Evolutionary conservation across 768 basidiomycete species (phyloP).

Genomic region (Phylloporus sp.): DNA sequence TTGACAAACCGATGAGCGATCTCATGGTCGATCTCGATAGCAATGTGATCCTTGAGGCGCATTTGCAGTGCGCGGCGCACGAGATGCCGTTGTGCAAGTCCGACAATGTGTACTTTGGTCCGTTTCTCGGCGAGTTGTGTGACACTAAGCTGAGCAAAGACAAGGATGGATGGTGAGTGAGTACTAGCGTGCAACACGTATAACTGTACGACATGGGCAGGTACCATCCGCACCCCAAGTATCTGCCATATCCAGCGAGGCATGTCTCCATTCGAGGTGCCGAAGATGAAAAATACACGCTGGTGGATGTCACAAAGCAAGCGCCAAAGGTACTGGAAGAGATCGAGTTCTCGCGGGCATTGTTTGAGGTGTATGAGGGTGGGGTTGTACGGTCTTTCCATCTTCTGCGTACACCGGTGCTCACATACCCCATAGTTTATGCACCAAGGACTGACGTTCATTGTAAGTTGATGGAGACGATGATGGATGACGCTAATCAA

Average conservation of each 20-base stretch:
- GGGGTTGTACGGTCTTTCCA: conserved; percentile 55
- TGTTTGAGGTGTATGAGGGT: conserved; percentile 90
- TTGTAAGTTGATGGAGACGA: conserved; percentile 43
- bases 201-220: conserved; percentile 34
- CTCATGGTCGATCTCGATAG: conserved; percentile 71
- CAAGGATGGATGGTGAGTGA: conserved; percentile 73
- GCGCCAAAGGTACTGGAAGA: conserved; percentile 62
- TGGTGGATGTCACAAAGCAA: conserved; percentile 58
- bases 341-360: conserved; percentile 73
- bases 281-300: conserved; percentile 74
- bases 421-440: conserved; percentile 54
- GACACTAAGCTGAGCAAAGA: conserved; percentile 58
- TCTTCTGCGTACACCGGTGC: neutral
- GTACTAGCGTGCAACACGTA: neutral
- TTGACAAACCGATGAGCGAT: conserved; percentile 56
- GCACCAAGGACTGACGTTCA: conserved; percentile 80
- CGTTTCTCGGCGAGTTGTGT: conserved; percentile 55
- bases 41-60: conserved; percentile 73
- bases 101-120: conserved; percentile 73
- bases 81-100: conserved; percentile 76
- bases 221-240: conserved; percentile 82
- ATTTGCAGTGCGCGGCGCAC: conserved; percentile 82
- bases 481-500: conserved; percentile 1
- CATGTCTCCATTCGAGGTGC: conserved; percentile 72
- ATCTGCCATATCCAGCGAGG: conserved; percentile 70